Percentiles rank a stretch among this genome's conserved stretches.
These are phyloP conservation scores for Lactuca sativa DNA, from an alignment of 129 eudicot genomes.

Conservation along the genomic window DNA sequence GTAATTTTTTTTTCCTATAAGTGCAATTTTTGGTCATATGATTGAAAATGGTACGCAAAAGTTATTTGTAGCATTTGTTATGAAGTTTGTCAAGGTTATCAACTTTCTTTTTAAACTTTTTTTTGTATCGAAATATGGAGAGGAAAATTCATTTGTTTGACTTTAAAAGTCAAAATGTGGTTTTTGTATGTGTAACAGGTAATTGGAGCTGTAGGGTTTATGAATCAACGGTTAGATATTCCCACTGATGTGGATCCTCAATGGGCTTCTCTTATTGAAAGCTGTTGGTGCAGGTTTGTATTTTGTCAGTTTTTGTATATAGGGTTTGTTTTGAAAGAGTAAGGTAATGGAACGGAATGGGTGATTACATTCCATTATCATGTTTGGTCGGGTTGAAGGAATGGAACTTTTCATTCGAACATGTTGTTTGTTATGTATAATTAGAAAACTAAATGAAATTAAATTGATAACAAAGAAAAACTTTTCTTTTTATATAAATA, in stretches of 20 bases:
- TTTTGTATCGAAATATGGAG: neutral
- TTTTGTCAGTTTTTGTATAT: conserved; percentile 1
- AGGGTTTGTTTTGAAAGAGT: neutral
- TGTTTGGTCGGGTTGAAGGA: too few relatives aligned
- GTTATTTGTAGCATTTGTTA: neutral
- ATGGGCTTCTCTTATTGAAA: conserved; percentile 80
- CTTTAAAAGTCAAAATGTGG: conserved; percentile 19
- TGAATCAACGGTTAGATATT: conserved; percentile 83
- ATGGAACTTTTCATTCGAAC: too few relatives aligned
- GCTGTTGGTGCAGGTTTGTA: conserved; percentile 82
- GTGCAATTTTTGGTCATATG: neutral
- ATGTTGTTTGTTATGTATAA: too few relatives aligned
- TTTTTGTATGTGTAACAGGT: conserved; percentile 49
- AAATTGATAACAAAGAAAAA: too few relatives aligned
- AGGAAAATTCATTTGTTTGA: conserved; percentile 12
- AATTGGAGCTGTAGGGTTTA: conserved; percentile 94
- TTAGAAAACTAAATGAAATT: too few relatives aligned
- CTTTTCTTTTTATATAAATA: too few relatives aligned
- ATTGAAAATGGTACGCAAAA: neutral
- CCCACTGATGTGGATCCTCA: conserved; percentile 82
- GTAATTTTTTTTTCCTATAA: neutral
- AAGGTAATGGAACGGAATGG: too few relatives aligned
- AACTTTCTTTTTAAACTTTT: neutral
- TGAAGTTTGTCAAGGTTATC: neutral
- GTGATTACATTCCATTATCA: too few relatives aligned